Base-by-base conservation (phyloP, 208 protist genomes). In the Leishmania tarentolae region DNA sequence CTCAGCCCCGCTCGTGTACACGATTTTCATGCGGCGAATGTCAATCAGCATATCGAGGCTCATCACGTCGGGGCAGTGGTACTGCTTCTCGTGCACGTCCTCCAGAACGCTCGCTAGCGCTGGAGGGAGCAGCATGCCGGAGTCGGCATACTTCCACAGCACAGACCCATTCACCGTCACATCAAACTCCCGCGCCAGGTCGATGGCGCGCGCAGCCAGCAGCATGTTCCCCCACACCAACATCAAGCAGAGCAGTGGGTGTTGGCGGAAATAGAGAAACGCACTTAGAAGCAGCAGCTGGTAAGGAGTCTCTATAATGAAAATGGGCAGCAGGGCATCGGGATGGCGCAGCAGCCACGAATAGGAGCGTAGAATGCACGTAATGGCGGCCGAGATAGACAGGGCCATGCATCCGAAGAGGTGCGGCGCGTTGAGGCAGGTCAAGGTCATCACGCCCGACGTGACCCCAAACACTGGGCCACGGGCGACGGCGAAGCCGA, bases 181-280 rank as follows among this genome's bases (percentile, higher is more conserved):
- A 75, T 95, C 92, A 81, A 92, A 96, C 79, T 95, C 90, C 19
- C 94, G 86, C 28, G 93, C 86, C 6, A 96, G 82, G 83, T 96
- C 90, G 47, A 96, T 93, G 28, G 84, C 80, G 11, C 91, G 89
- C 35, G 86, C 86, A 59, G 87, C 63, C 9, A 96, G 86, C 78
- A 96, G 84, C 82, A 90, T 78, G 69, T 86, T 88, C n/a, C 87
- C 83, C 19, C 78, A 80, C 47, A 92, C 40, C 69, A 96, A 78
- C 56, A 97, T 79, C 65, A 88, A n/a, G 46, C 87, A 79, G 24
- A 87, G 86, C 56, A 82, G 50, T 47, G 79, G 63, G 75, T 94
- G 88, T 80, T 90, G 78, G 9, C 85, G 78, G 68, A 95, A 96
- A 77, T 91, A 95, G 65, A 81, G 81, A 37, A 94, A 85, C 46